Conservation (phyloP, 164 flowering plant genomes). For the Echeveria elegans region DNA sequence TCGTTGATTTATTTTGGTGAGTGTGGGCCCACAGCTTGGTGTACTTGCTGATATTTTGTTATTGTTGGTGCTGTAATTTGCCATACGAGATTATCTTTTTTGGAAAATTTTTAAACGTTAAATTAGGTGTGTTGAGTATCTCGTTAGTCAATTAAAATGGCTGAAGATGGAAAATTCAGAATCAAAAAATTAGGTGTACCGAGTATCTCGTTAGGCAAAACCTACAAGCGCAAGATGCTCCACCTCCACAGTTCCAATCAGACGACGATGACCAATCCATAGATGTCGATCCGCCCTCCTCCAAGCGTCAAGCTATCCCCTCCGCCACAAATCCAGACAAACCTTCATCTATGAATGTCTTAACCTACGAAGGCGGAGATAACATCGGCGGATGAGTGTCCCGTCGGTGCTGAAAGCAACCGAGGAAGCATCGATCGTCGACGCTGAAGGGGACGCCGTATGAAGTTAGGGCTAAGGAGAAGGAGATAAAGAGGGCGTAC, state of each 20-base stretch:
- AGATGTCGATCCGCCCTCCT: conserved; percentile 52
- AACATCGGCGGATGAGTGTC: conserved; percentile 84
- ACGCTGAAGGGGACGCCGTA: conserved; percentile 33
- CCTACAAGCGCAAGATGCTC: conserved; percentile 72
- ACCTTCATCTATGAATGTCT: conserved; percentile 43
- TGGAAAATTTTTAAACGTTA: too few species aligned
- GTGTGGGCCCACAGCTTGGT: too few species aligned
- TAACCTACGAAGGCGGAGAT: conserved; percentile 66
- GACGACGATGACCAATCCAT: conserved; percentile 25
- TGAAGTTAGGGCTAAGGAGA: conserved; percentile 59
- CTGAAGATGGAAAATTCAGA: too few species aligned
- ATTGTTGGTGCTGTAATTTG: too few species aligned
- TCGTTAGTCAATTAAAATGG: too few species aligned
- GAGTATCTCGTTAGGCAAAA: too few species aligned
- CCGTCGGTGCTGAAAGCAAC: conserved; percentile 87
- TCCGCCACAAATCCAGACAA: conserved; percentile 61
- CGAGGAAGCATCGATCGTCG: conserved; percentile 57
- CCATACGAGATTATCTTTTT: too few species aligned
- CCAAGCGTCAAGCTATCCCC: conserved; percentile 61
- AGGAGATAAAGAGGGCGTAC: conserved; percentile 29
- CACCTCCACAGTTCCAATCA: background rate
- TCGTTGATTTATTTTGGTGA: too few species aligned
- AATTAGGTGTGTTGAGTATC: too few species aligned
- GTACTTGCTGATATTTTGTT: too few species aligned
- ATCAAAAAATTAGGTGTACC: too few species aligned